Evolutionary conservation across 2,329 filamentous ascomycete genomes (phyloP).

Genomic region (Aspergillus phoenicis): DNA sequence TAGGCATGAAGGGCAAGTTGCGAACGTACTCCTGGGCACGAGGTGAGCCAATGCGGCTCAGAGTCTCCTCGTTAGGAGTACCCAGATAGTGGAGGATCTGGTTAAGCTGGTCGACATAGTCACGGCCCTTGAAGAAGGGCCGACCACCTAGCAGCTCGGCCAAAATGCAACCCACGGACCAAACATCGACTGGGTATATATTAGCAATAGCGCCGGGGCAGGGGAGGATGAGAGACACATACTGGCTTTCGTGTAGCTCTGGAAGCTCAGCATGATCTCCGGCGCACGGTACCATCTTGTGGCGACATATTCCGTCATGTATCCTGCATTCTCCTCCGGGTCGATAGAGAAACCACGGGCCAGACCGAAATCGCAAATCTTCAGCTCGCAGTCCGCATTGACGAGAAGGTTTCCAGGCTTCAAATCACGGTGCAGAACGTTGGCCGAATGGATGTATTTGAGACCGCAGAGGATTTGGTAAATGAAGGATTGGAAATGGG

Average conservation of each 20-base stretch:
- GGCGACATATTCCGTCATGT: constrained; percentile 99
- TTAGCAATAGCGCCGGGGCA: constrained; percentile 9
- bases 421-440: constrained; percentile 93
- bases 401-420: constrained; percentile 97
- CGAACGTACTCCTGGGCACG: constrained; percentile 98
- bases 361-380: constrained; percentile 97
- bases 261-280: constrained; percentile 99
- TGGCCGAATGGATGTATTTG: constrained; percentile 99
- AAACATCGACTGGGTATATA: constrained; percentile 80
- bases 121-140: constrained; percentile 98
- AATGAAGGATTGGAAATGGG: constrained; percentile 99
- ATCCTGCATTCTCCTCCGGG: constrained; percentile 96
- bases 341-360: constrained; percentile 96
- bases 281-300: constrained; percentile 98
- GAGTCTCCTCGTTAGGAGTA: constrained; percentile 92
- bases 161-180: constrained; percentile 97
- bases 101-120: constrained; percentile 99
- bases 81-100: constrained; percentile 98
- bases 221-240: constrained; percentile 51
- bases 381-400: constrained; percentile 98
- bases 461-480: constrained; percentile 99
- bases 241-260: constrained; percentile 99
- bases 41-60: constrained; percentile 89
- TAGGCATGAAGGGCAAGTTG: constrained; percentile 92
- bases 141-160: constrained; percentile 93